These are phyloP conservation scores for Chionographis japonica DNA, from an alignment of 106 monocot species.

Conservation along the genomic window DNA sequence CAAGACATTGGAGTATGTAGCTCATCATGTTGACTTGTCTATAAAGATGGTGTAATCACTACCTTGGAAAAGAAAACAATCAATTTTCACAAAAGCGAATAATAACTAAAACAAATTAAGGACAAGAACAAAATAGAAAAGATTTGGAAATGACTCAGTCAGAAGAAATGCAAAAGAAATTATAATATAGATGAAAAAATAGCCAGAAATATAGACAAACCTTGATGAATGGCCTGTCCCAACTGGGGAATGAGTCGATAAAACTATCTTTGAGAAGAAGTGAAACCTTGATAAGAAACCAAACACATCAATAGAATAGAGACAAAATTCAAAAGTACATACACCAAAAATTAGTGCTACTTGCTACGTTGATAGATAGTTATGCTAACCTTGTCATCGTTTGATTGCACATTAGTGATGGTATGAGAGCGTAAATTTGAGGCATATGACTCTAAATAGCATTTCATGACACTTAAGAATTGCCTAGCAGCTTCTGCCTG, in stretches of 20 bases:
- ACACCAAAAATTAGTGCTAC: not conserved
- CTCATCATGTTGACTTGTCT: too few relatives aligned
- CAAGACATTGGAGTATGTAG: too few relatives aligned
- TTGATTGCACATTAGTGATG: constrained; percentile 56
- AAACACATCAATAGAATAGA: not conserved
- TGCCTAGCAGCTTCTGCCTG: constrained; percentile 62
- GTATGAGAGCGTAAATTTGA: constrained; percentile 49
- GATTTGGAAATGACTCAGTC: too few relatives aligned
- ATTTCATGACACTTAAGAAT: constrained; percentile 38
- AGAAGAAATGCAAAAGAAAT: not conserved
- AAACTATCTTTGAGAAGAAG: constrained; percentile 79
- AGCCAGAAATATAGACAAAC: constrained; percentile 18
- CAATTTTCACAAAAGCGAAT: too few relatives aligned
- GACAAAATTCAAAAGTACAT: not conserved
- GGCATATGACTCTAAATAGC: constrained; percentile 58
- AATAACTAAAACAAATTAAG: too few relatives aligned
- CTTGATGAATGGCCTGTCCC: constrained; percentile 64
- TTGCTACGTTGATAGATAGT: too few relatives aligned
- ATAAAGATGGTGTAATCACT: too few relatives aligned
- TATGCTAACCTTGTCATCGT: constrained; percentile 49
- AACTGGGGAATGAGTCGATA: constrained; percentile 61
- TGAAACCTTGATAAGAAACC: constrained; percentile 40
- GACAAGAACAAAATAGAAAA: too few relatives aligned
- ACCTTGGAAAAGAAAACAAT: too few relatives aligned
- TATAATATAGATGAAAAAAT: not conserved